Conservation (phyloP, 2,329 filamentous ascomycete species). For the Cercospora brassicicola region DNA sequence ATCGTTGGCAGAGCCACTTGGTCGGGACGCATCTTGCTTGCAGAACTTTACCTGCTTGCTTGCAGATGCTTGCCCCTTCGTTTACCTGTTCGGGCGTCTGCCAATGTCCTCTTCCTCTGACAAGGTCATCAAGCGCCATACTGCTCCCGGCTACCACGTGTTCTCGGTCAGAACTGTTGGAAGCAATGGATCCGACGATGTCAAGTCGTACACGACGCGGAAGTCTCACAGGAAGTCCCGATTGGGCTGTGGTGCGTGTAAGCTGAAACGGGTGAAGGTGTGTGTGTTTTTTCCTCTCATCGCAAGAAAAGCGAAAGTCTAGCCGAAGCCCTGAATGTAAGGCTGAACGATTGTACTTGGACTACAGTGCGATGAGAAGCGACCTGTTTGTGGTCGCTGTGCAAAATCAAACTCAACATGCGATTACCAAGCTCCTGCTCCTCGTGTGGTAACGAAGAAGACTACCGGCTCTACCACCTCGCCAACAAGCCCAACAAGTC, state of each 20-base stretch:
- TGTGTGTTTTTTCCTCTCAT: not conserved
- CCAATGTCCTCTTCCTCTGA: constrained; percentile 7
- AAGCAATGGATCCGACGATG: not conserved
- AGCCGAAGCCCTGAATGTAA: not conserved
- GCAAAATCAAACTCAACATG: constrained; percentile 6
- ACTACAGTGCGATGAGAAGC: constrained; percentile 15
- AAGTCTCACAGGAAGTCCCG: constrained; percentile 22
- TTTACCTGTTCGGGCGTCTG: constrained; percentile 10
- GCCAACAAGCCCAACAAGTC: not conserved
- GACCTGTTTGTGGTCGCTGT: constrained; percentile 12
- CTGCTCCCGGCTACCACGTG: constrained; percentile 14
- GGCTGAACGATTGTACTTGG: not conserved
- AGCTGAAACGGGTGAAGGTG: constrained; percentile 21
- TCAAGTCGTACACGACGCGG: constrained; percentile 14
- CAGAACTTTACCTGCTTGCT: not conserved
- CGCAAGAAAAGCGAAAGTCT: not conserved
- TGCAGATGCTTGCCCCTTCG: constrained; percentile 10
- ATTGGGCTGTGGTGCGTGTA: constrained; percentile 20
- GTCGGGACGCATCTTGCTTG: not conserved
- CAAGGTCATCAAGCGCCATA: constrained; percentile 6
- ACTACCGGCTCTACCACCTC: not conserved
- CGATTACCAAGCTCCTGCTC: constrained; percentile 2
- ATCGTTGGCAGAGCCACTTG: constrained; percentile 2
- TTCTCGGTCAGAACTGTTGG: constrained; percentile 11
- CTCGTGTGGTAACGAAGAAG: not conserved